Conservation (phyloP, 2,329 filamentous ascomycete species). For the Colletotrichum liaoningense region DNA sequence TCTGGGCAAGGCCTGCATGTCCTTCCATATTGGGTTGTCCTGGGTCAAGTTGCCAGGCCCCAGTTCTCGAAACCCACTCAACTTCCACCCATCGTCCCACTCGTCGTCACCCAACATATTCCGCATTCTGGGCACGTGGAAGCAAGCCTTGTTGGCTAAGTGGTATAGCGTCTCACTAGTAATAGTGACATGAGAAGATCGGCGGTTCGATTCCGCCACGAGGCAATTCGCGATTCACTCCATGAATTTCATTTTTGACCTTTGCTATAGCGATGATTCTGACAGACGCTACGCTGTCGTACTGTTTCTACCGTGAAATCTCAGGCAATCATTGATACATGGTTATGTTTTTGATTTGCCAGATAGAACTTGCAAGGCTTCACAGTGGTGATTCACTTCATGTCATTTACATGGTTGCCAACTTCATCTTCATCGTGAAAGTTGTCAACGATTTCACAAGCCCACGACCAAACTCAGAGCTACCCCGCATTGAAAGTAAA, state of each 20-base stretch:
- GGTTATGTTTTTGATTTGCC: background rate
- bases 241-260: background rate
- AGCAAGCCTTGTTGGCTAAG: slow-evolving; percentile 30
- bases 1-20: background rate
- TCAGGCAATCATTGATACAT: no score
- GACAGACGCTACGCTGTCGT: no score
- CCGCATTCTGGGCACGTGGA: accelerated
- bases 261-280: background rate
- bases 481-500: background rate
- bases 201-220: slow-evolving; percentile 32
- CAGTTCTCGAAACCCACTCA: background rate
- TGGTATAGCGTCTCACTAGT: slow-evolving; percentile 35
- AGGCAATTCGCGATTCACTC: background rate
- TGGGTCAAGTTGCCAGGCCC: background rate
- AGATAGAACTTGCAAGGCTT: no score
- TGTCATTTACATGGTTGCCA: no score
- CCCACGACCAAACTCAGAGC: background rate
- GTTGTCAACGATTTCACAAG: background rate
- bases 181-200: slow-evolving; percentile 30
- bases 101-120: background rate
- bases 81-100: background rate
- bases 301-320: no score
- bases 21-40: background rate
- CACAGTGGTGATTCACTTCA: no score
- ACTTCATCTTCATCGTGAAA: no score